Evolutionary conservation across 164 flowering plant genomes (phyloP).

Genomic region (Litsea cubeba): DNA sequence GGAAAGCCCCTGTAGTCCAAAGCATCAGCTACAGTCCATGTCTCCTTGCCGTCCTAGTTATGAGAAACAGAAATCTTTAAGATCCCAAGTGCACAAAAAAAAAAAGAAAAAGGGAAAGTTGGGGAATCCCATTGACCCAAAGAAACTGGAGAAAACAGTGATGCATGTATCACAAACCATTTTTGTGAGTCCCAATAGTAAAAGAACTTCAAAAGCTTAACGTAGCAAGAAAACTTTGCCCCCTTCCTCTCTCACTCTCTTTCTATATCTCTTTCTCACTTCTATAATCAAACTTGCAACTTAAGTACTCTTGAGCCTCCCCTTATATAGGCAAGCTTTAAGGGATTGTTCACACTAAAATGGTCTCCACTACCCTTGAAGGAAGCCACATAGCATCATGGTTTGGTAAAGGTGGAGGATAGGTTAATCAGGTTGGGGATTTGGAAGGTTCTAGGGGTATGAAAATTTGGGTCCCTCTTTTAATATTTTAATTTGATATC

Average conservation of each 20-base stretch:
- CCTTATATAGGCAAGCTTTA: conserved; percentile 36
- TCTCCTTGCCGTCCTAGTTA: conserved; percentile 38
- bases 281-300: conserved; percentile 13
- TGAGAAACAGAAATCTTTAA: neutral
- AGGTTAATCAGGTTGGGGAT: conserved; percentile 20
- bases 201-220: conserved; percentile 16
- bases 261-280: conserved; percentile 6
- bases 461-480: neutral
- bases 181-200: conserved; percentile 6
- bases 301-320: conserved; percentile 9
- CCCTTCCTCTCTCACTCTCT: neutral
- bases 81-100: too few species aligned
- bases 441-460: conserved; percentile 26
- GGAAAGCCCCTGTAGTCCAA: conserved; percentile 66
- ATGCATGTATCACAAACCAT: conserved; percentile 21
- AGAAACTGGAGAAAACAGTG: conserved; percentile 12
- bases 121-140: conserved; percentile 12
- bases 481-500: conserved; percentile 2
- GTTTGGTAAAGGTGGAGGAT: conserved; percentile 27
- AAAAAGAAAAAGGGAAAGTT: too few species aligned
- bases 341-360: too few species aligned
- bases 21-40: conserved; percentile 57
- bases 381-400: conserved; percentile 10
- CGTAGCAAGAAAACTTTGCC: conserved; percentile 5
- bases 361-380: too few species aligned